Percentiles rank a stretch among this genome's conserved stretches.
Evolutionary conservation across 345 rosid genomes (phyloP).

Genomic region (Aethionema arabicum): DNA sequence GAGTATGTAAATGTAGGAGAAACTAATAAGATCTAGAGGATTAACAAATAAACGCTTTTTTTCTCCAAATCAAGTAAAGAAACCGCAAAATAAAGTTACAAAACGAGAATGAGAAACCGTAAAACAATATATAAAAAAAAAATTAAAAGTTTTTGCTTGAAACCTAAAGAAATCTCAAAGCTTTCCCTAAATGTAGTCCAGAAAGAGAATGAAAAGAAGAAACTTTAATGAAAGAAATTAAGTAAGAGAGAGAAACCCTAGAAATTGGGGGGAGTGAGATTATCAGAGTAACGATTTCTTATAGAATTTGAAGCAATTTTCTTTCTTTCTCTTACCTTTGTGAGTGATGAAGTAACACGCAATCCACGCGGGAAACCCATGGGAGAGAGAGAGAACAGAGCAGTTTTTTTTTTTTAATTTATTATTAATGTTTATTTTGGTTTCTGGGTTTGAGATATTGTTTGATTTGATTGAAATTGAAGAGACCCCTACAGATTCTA

Average conservation of each 20-base stretch:
- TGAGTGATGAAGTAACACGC: conserved; percentile 36
- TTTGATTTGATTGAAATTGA: conserved; percentile 16
- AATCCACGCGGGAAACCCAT: conserved; percentile 32
- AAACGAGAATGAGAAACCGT: conserved; percentile 7
- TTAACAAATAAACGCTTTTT: neutral
- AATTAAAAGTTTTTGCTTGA: neutral
- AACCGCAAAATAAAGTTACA: conserved; percentile 6
- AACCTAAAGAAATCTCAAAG: conserved; percentile 10
- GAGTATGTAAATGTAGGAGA: neutral
- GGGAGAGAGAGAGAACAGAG: conserved; percentile 5
- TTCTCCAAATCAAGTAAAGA: conserved; percentile 1
- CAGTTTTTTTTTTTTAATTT: neutral
- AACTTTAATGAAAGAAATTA: neutral
- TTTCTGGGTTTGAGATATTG: conserved; percentile 26
- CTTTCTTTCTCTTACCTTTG: neutral
- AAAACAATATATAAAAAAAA: neutral
- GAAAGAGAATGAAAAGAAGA: conserved; percentile 19
- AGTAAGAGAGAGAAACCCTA: conserved; percentile 22
- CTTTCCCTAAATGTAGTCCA: conserved; percentile 18
- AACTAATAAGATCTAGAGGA: neutral
- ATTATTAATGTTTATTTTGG: neutral
- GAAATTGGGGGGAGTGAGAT: conserved; percentile 15
- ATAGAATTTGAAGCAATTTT: conserved; percentile 21
- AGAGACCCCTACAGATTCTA: conserved; percentile 13
- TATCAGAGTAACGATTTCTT: conserved; percentile 13